Percentiles rank a stretch among this genome's conserved stretches.
Evolutionary conservation across 805 yeast genomes (phyloP).

Genomic region (Ogataea trehalophila): DNA sequence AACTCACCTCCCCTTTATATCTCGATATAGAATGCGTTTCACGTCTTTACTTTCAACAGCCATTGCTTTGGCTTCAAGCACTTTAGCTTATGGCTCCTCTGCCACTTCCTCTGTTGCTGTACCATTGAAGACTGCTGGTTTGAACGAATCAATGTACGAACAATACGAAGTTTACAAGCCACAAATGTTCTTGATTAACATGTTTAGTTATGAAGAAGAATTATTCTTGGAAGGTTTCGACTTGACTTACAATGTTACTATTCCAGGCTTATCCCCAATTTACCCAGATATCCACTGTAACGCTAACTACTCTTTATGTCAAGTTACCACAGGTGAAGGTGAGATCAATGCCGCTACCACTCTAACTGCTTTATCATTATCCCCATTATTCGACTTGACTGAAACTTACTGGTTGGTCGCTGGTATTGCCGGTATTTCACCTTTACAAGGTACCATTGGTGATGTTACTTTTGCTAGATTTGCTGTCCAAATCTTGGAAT

Average conservation of each 20-base stretch:
- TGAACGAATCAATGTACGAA: slow-evolving; percentile 8
- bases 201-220: slow-evolving; percentile 48
- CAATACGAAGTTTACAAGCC: slow-evolving; percentile 39
- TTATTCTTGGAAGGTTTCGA: slow-evolving; percentile 48
- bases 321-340: slow-evolving; percentile 64
- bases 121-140: slow-evolving; percentile 9
- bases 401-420: slow-evolving; percentile 59
- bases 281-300: slow-evolving; percentile 56
- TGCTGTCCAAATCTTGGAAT: slow-evolving; percentile 58
- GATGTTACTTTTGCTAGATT: slow-evolving; percentile 56
- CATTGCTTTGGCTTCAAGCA: slow-evolving; percentile 3
- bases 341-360: slow-evolving; percentile 64
- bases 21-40: slow-evolving; percentile 1
- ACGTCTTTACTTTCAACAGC: slow-evolving; percentile 1
- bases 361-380: slow-evolving; percentile 47
- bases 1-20: no score
- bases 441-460: slow-evolving; percentile 50
- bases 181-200: slow-evolving; percentile 48
- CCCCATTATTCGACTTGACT: slow-evolving; percentile 51
- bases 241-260: slow-evolving; percentile 47
- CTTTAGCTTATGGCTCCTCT: slow-evolving; percentile 3
- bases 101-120: slow-evolving; percentile 3
- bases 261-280: slow-evolving; percentile 63
- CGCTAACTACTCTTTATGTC: slow-evolving; percentile 48
- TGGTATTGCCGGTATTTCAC: slow-evolving; percentile 66